Evolutionary conservation across 169 alveolate species (phyloP).

Genomic region (Amoebophrya sp.): DNA sequence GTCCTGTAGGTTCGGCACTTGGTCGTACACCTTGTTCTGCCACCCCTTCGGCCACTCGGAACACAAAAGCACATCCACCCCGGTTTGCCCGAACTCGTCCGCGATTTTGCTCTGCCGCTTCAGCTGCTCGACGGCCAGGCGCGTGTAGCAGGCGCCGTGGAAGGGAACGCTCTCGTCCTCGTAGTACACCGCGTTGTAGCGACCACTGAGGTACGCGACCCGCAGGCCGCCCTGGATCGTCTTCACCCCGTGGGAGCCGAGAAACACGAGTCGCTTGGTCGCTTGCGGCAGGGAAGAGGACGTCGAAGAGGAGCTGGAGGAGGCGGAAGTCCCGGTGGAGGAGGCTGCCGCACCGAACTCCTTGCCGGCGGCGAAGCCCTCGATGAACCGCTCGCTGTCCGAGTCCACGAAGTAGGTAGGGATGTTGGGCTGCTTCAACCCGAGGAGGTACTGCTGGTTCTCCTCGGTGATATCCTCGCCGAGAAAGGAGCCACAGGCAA

Average conservation of each 20-base stretch:
- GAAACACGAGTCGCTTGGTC: neutral
- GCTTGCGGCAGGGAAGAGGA: too few species aligned
- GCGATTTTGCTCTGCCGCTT: constrained; percentile 18
- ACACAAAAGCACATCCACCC: neutral
- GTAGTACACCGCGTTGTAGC: neutral
- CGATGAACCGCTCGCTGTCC: constrained; percentile 4
- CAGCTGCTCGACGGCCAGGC: constrained; percentile 5
- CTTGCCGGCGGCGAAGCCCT: neutral
- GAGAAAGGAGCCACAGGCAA: neutral
- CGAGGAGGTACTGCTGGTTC: neutral
- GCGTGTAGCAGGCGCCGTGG: neutral
- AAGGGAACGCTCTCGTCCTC: neutral
- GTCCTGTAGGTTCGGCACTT: neutral
- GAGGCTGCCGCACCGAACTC: neutral
- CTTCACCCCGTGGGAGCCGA: neutral
- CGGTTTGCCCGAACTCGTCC: neutral
- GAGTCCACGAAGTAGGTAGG: neutral
- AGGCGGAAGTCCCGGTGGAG: neutral
- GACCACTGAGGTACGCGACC: neutral
- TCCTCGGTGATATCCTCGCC: neutral
- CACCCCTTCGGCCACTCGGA: neutral
- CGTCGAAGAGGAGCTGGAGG: neutral
- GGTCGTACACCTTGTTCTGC: neutral
- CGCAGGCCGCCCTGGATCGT: neutral
- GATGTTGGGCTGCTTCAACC: neutral